Percentiles rank a stretch among this genome's conserved stretches.
Evolutionary conservation across 768 basidiomycete genomes (phyloP).

Genomic region (Chiua virens): DNA sequence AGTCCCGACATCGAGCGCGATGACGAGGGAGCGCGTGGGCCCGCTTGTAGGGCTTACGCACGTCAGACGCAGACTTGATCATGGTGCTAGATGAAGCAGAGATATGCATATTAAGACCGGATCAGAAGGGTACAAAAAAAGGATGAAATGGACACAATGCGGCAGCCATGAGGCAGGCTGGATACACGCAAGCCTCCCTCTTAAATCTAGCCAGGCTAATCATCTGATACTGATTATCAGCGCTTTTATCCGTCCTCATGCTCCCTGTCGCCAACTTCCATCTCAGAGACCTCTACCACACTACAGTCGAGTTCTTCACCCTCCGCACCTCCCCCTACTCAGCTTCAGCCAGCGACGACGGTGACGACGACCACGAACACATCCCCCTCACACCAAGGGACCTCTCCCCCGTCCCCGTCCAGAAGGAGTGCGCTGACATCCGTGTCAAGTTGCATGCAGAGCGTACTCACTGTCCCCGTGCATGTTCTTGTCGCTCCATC

Average conservation of each 20-base stretch:
- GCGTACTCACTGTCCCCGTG: conserved; percentile 33
- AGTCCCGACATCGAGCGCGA: conserved; percentile 81
- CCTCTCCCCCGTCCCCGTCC: conserved; percentile 40
- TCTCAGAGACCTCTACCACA: conserved; percentile 50
- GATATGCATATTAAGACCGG: background rate
- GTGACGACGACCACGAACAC: conserved; percentile 26
- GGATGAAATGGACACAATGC: background rate
- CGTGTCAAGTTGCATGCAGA: conserved; percentile 43
- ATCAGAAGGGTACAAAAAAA: conserved; percentile 1
- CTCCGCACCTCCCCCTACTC: conserved; percentile 36
- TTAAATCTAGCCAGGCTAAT: conserved; percentile 9
- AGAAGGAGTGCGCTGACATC: conserved; percentile 43
- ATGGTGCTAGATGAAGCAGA: conserved; percentile 31
- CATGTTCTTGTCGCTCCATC: conserved; percentile 32
- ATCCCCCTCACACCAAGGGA: conserved; percentile 30
- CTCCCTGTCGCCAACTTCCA: conserved; percentile 47
- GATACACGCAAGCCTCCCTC: conserved; percentile 20
- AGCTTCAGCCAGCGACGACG: conserved; percentile 25
- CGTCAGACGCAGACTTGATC: conserved; percentile 54
- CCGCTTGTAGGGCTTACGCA: conserved; percentile 76
- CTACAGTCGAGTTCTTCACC: conserved; percentile 60
- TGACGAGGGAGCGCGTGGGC: conserved; percentile 59
- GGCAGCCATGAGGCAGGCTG: conserved; percentile 16
- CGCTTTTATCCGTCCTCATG: conserved; percentile 41
- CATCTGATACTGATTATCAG: conserved; percentile 45